A percentile compares a stretch with the other conserved stretches of the same genome.
Conservation (phyloP, 768 basidiomycete genomes). For the Boletus reticuloceps region DNA sequence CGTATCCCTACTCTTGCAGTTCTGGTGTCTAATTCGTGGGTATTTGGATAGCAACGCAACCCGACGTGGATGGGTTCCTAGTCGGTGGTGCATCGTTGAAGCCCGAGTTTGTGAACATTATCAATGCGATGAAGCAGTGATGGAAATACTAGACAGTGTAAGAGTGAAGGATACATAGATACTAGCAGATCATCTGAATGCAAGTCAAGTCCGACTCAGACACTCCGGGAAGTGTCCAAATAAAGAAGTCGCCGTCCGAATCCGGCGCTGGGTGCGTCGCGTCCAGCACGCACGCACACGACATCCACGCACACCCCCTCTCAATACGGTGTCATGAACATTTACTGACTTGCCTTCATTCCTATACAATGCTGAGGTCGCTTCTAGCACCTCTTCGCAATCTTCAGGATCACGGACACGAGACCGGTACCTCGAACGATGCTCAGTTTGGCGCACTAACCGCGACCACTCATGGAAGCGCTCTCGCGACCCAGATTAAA, state of each 20-base stretch:
- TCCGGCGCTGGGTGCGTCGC: neutral
- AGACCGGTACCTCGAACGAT: conserved; percentile 18
- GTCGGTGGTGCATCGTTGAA: conserved; percentile 98
- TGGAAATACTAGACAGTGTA: neutral
- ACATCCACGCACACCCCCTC: neutral
- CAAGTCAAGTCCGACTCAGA: too few relatives aligned
- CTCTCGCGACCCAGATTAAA: conserved; percentile 52
- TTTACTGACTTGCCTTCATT: neutral
- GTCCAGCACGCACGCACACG: neutral
- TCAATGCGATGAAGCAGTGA: conserved; percentile 58
- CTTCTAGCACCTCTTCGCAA: conserved; percentile 58
- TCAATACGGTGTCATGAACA: conserved; percentile 2
- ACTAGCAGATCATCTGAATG: too few relatives aligned
- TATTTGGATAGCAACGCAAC: conserved; percentile 53
- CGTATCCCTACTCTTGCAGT: conserved; percentile 25
- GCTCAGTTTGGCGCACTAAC: conserved; percentile 13
- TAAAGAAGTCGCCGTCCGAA: neutral
- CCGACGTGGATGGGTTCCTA: conserved; percentile 95
- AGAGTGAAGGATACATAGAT: too few relatives aligned
- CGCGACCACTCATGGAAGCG: neutral
- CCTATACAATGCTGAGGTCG: conserved; percentile 49
- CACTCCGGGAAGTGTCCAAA: neutral
- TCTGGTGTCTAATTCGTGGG: neutral
- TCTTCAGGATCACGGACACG: conserved; percentile 46
- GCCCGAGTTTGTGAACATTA: conserved; percentile 92